These are phyloP conservation scores for Crithidia fasciculata DNA, from an alignment of 208 protist species.

Conservation along the genomic window DNA sequence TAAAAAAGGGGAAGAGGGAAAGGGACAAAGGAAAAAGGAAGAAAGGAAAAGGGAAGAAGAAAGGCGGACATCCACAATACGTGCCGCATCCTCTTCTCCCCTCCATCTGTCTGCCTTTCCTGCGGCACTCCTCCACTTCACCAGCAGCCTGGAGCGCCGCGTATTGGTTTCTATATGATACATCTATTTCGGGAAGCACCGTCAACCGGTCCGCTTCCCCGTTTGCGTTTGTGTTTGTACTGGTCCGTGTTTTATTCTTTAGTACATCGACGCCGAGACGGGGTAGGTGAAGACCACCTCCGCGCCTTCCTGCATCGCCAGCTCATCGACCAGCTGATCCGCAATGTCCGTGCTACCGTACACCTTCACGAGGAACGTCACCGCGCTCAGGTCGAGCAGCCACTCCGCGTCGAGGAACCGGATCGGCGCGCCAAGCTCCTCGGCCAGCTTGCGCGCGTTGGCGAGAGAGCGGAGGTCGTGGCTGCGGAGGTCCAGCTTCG, in stretches of 20 bases:
- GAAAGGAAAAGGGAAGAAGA: too few relatives aligned
- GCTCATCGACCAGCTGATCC: conserved; percentile 76
- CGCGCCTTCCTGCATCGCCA: conserved; percentile 68
- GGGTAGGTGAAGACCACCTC: conserved; percentile 90
- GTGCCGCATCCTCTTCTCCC: not conserved
- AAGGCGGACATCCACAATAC: too few relatives aligned
- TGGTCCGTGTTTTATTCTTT: not conserved
- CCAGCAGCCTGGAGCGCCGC: too few relatives aligned
- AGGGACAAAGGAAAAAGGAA: not conserved
- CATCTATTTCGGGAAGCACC: conserved; percentile 8
- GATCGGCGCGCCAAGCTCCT: conserved; percentile 53
- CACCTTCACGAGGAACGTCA: conserved; percentile 85
- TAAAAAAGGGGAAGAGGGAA: not conserved
- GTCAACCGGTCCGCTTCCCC: too few relatives aligned
- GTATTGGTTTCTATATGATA: conserved; percentile 13
- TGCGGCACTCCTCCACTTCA: not conserved
- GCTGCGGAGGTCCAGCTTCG: conserved; percentile 69
- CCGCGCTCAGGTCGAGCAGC: conserved; percentile 79
- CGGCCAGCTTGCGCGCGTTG: conserved; percentile 59
- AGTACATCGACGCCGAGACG: conserved; percentile 23
- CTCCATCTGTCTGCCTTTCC: conserved; percentile 8
- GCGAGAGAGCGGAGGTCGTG: conserved; percentile 70
- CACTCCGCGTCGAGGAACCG: conserved; percentile 85
- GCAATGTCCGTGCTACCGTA: conserved; percentile 53
- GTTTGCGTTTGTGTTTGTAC: not conserved